phyloP scores from a whole-genome alignment of 2,329 filamentous ascomycete species.

The Lachnellula hyalina region DNA sequence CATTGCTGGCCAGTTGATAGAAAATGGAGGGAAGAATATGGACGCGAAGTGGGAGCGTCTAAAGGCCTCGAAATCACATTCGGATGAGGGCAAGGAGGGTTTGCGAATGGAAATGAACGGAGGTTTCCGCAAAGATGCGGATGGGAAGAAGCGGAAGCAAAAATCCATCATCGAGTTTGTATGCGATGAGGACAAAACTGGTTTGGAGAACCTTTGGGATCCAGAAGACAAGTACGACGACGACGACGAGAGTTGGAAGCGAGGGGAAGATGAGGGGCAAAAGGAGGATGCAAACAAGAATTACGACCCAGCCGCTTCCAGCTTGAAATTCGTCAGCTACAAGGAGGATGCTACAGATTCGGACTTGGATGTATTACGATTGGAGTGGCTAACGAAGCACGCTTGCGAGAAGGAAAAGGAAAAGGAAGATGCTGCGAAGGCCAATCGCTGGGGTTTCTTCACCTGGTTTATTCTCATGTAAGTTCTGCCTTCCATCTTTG shows the following conservation, averaged over 20 bases:
- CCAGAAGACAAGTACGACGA: slow-evolving; percentile 48
- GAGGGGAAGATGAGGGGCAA: slow-evolving; percentile 27
- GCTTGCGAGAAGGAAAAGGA: slow-evolving; percentile 64
- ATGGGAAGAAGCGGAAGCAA: slow-evolving; percentile 53
- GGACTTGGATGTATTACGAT: slow-evolving; percentile 54
- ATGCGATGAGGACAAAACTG: slow-evolving; percentile 68
- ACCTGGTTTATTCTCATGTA: slow-evolving; percentile 95
- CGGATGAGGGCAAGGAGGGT: slow-evolving; percentile 65
- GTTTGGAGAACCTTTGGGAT: slow-evolving; percentile 65
- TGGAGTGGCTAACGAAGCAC: slow-evolving; percentile 84
- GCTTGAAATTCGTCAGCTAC: slow-evolving; percentile 74
- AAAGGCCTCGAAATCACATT: slow-evolving; percentile 56
- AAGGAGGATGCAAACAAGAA: slow-evolving; percentile 30
- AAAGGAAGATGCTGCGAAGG: slow-evolving; percentile 36
- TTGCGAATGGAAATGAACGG: slow-evolving; percentile 63
- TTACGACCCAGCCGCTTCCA: slow-evolving; percentile 39
- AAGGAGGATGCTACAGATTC: slow-evolving; percentile 49
- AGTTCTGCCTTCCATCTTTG: slow-evolving; percentile 35
- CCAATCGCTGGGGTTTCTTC: slow-evolving; percentile 83
- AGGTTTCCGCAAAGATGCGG: slow-evolving; percentile 49
- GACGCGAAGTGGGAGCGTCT: slow-evolving; percentile 64
- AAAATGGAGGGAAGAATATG: slow-evolving; percentile 52
- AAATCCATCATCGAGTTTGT: slow-evolving; percentile 79
- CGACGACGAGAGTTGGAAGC: slow-evolving; percentile 32
- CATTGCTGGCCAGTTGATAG: slow-evolving; percentile 66